Evolutionary conservation across 2,329 filamentous ascomycete species (phyloP), one percentile per base, ranked within the genome.

Genomic region (Trichoderma simmonsii): DNA sequence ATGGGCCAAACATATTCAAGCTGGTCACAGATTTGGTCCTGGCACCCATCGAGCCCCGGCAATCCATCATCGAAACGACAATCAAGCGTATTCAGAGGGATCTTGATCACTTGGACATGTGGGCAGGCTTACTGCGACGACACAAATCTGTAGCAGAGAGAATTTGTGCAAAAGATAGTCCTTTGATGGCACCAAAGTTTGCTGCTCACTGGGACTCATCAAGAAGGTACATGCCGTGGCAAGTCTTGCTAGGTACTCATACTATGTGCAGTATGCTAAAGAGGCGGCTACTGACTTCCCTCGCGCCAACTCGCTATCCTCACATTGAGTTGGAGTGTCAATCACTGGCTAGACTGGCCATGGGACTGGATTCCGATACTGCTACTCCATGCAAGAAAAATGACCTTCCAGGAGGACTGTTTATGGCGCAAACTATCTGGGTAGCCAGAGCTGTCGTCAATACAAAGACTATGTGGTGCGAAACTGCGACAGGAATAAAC

Each of bases 371-470:
- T 36, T 4, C 30, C 30, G 30, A 66, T 15, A 8, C 14, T 14
- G 30, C 8, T 28, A 28, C 12, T 18, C 24, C 32, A 8, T 15
- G 30, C 21, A 39, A 28, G 30, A 48, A 39, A 26, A 32, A 66
- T n/a, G 48, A 28, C 30, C 64, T 57, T 57, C 15, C 30, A 8
- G 30, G 64, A 11, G 64, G 64, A 24, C 64, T 66, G 4, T 66
- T 66, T 21, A n/a, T 57, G 30, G 64, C 48, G 30, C 64, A 66
- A 57, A 66, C 64, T 9, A 32, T 66, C 21, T 66, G 64, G 64
- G 64, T 66, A 21, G 64, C 64, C 21, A n/a, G 32, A 18, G 64
- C 64, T 26, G 14, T 66, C 15, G n/a, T 66, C 11, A 39, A 36
- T 15, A 57, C 64, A 7, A 57, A 57, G 64, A 15, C 4, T 21